A percentile compares a stretch with the other conserved stretches of the same genome.
phyloP scores from a whole-genome alignment of 768 basidiomycete species.

The Amanita molliuscula region DNA sequence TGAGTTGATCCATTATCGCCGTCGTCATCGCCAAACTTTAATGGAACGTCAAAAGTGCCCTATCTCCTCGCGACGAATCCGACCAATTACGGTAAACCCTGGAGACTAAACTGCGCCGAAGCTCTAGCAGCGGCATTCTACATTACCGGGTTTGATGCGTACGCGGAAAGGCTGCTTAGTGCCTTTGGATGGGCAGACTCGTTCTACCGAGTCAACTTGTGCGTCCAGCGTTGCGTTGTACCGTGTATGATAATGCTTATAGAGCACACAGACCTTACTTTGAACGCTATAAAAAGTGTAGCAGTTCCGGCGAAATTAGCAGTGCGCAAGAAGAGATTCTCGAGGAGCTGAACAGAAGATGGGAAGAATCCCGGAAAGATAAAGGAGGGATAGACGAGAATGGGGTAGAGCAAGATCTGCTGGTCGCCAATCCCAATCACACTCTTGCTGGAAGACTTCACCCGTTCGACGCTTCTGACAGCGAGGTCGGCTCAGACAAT shows the following conservation, averaged over 20 bases:
- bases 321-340: constrained; percentile 61
- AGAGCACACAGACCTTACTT: constrained; percentile 43
- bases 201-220: constrained; percentile 84
- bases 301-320: constrained; percentile 44
- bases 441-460: not conserved
- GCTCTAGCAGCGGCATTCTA: constrained; percentile 93
- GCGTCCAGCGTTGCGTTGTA: not conserved
- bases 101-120: constrained; percentile 92
- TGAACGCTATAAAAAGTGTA: constrained; percentile 68
- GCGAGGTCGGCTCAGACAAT: not conserved
- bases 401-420: constrained; percentile 39
- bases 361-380: constrained; percentile 42
- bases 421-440: constrained; percentile 66
- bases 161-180: constrained; percentile 68
- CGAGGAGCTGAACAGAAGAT: constrained; percentile 53
- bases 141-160: constrained; percentile 76
- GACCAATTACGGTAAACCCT: constrained; percentile 96
- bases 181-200: constrained; percentile 89
- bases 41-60: constrained; percentile 51
- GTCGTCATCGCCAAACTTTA: not conserved
- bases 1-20: constrained; percentile 26
- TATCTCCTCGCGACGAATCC: constrained; percentile 95
- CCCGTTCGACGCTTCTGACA: not conserved
- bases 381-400: constrained; percentile 27
- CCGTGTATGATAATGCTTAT: not conserved